phyloP scores from a whole-genome alignment of 2,329 filamentous ascomycete species.

The Chaetomium sp. region DNA sequence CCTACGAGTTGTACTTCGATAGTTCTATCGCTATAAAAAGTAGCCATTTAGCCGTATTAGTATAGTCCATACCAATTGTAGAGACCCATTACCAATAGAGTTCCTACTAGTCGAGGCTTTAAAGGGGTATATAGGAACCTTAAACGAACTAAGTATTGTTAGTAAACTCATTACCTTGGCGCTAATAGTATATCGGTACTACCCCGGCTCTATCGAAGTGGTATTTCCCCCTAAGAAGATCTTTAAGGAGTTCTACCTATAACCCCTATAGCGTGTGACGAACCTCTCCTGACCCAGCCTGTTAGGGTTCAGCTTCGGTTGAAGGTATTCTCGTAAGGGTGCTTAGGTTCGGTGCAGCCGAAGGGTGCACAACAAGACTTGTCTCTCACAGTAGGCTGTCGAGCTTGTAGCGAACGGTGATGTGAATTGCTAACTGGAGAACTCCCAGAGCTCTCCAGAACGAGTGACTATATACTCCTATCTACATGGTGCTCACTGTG shows the following conservation, averaged over 20 bases:
- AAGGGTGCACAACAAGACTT: too few relatives aligned
- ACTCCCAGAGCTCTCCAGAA: too few relatives aligned
- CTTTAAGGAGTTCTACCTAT: slow-evolving; percentile 5
- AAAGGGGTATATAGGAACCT: background rate
- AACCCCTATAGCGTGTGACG: too few relatives aligned
- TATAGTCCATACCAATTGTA: background rate
- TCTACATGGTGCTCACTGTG: too few relatives aligned
- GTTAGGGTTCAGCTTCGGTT: too few relatives aligned
- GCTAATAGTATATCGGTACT: slow-evolving; percentile 1
- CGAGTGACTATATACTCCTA: too few relatives aligned
- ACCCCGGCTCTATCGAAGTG: background rate
- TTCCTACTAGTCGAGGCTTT: slow-evolving; percentile 7
- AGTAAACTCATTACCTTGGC: slow-evolving; percentile 9
- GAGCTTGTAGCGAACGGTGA: too few relatives aligned
- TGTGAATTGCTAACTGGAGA: too few relatives aligned
- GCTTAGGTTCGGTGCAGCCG: too few relatives aligned
- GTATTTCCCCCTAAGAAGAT: slow-evolving; percentile 4
- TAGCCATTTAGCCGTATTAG: slow-evolving; percentile 4
- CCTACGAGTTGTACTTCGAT: slow-evolving; percentile 6
- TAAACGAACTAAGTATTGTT: background rate
- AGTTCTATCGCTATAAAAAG: background rate
- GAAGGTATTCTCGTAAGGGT: too few relatives aligned
- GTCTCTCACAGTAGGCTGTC: too few relatives aligned
- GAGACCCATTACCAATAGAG: background rate
- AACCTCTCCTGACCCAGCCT: too few relatives aligned